phyloP scores from a whole-genome alignment of 2,329 filamentous ascomycete species.

The Arthrobotrys sinensis region DNA sequence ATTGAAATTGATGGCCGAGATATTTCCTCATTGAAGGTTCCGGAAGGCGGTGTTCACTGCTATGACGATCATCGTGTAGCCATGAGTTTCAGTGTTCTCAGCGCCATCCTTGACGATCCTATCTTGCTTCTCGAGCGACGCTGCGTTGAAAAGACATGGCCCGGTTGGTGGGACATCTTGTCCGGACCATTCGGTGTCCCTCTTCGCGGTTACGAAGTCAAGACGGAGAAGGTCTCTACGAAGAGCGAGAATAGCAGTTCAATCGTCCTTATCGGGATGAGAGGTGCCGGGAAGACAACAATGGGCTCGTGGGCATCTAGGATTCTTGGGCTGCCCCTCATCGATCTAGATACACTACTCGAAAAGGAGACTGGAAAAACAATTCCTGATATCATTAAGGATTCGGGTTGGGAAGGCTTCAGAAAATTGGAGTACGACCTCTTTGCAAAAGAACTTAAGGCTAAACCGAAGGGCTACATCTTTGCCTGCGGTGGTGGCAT shows the following conservation, averaged over 20 bases:
- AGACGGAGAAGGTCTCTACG: constrained; percentile 65
- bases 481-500: constrained; percentile 96
- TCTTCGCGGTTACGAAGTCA: constrained; percentile 80
- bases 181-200: constrained; percentile 82
- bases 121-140: constrained; percentile 89
- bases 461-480: constrained; percentile 81
- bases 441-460: constrained; percentile 80
- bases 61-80: constrained; percentile 98
- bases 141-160: constrained; percentile 98
- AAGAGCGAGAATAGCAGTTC: constrained; percentile 69
- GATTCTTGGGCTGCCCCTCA: constrained; percentile 80
- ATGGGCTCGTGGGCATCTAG: constrained; percentile 87
- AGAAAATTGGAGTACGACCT: constrained; percentile 82
- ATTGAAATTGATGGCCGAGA: constrained; percentile 79
- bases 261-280: constrained; percentile 96
- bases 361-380: constrained; percentile 80
- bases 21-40: constrained; percentile 71
- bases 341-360: constrained; percentile 90
- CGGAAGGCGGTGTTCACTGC: constrained; percentile 82
- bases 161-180: constrained; percentile 96
- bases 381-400: constrained; percentile 88
- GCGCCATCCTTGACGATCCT: constrained; percentile 78
- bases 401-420: constrained; percentile 89
- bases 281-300: constrained; percentile 96
- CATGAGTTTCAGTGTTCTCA: constrained; percentile 96